These are phyloP conservation scores for Geosiphon pyriformis DNA, from an alignment of 192 early-diverging fungal genomes.

Conservation along the genomic window DNA sequence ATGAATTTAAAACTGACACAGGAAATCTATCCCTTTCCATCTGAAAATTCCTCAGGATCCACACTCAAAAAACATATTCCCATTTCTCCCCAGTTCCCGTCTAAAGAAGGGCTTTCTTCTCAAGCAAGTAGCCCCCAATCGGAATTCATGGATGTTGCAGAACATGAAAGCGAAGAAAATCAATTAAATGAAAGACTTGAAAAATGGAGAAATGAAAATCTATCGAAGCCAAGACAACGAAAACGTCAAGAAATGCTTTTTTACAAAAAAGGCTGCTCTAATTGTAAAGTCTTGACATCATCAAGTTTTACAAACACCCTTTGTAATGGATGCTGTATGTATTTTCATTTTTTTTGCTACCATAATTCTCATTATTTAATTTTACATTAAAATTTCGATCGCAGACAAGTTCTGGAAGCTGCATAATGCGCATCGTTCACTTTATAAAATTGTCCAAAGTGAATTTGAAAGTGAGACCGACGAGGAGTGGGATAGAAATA, in stretches of 20 bases:
- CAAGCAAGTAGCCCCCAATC: no score
- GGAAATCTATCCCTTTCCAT: no score
- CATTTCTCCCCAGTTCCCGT: no score
- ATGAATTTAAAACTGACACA: no score
- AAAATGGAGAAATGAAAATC: neutral
- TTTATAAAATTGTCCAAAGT: neutral
- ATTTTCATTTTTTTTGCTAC: neutral
- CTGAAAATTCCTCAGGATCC: no score
- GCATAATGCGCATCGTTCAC: neutral
- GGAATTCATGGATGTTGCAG: no score
- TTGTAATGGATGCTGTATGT: neutral
- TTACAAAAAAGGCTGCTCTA: neutral
- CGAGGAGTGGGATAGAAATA: neutral
- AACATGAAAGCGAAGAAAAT: neutral
- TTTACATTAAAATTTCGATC: neutral
- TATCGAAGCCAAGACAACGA: neutral
- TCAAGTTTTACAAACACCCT: neutral
- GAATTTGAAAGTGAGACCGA: neutral
- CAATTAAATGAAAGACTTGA: neutral
- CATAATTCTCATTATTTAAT: neutral
- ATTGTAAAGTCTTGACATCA: neutral
- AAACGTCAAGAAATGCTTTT: neutral
- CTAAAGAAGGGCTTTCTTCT: no score
- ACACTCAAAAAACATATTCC: no score
- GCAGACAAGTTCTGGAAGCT: neutral